Percentiles rank a stretch among this genome's conserved stretches.
Evolutionary conservation across 495 filamentous ascomycete genomes (phyloP).

Genomic region (Penicillium arizonense): DNA sequence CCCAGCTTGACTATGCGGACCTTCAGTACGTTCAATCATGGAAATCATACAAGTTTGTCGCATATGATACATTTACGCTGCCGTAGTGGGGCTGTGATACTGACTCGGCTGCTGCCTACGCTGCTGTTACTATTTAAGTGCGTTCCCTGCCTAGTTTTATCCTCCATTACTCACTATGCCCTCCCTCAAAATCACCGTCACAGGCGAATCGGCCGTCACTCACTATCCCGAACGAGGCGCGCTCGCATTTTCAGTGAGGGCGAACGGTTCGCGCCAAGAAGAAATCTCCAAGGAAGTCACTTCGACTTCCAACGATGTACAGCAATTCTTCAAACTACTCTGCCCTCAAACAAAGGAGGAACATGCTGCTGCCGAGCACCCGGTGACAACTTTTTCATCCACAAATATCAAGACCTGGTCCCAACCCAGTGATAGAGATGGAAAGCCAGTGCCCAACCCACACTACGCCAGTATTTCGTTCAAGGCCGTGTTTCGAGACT

Average conservation of each 20-base stretch:
- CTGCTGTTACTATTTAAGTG: no score
- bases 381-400: constrained; percentile 16
- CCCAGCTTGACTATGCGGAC: no score
- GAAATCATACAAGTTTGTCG: no score
- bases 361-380: constrained; percentile 7
- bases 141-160: no score
- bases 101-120: no score
- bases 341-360: neutral
- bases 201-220: constrained; percentile 15
- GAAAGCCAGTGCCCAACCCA: constrained; percentile 4
- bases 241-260: constrained; percentile 12
- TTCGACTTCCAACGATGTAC: constrained; percentile 8
- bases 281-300: constrained; percentile 17
- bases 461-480: constrained; percentile 11
- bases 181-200: constrained; percentile 18
- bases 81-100: no score
- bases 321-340: constrained; percentile 8
- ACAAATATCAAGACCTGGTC: constrained; percentile 13
- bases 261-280: constrained; percentile 11
- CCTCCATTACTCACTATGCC: constrained; percentile 9
- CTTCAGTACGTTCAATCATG: no score
- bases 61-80: no score
- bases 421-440: constrained; percentile 3
- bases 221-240: constrained; percentile 16
- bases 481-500: constrained; percentile 14